A percentile compares a stretch with the other conserved stretches of the same genome.
phyloP scores from a whole-genome alignment of 768 basidiomycete species.

The Pulveroboletus sp. region DNA sequence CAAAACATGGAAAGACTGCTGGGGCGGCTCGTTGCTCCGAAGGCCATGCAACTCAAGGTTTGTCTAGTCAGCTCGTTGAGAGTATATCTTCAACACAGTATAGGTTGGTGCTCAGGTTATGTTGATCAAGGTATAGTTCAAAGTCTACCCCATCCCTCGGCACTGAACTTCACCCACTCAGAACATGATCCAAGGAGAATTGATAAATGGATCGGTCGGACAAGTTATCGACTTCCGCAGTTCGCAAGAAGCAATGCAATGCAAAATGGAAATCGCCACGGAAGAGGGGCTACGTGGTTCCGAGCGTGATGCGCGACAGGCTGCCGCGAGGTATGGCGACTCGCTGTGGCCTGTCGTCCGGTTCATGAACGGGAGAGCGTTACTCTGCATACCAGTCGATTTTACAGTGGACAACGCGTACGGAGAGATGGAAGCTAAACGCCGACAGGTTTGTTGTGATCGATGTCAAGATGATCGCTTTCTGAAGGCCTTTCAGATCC shows the following conservation, averaged over 20 bases:
- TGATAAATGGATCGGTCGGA: slow-evolving; percentile 72
- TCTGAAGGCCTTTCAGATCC: slow-evolving; percentile 37
- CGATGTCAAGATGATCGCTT: neutral
- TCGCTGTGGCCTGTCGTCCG: slow-evolving; percentile 57
- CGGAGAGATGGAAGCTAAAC: slow-evolving; percentile 54
- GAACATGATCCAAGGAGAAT: slow-evolving; percentile 63
- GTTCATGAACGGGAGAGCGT: slow-evolving; percentile 45
- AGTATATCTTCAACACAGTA: slow-evolving; percentile 2
- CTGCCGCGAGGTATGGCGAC: slow-evolving; percentile 17
- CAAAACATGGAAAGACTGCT: slow-evolving; percentile 43
- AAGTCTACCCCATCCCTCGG: neutral
- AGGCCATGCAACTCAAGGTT: slow-evolving; percentile 46
- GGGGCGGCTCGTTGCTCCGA: slow-evolving; percentile 58
- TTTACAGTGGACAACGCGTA: slow-evolving; percentile 62
- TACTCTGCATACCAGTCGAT: slow-evolving; percentile 49
- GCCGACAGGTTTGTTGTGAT: slow-evolving; percentile 45
- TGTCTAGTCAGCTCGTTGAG: neutral
- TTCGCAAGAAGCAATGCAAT: slow-evolving; percentile 37
- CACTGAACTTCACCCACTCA: slow-evolving; percentile 21
- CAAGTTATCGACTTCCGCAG: slow-evolving; percentile 45
- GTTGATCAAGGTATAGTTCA: slow-evolving; percentile 57
- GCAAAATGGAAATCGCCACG: slow-evolving; percentile 36
- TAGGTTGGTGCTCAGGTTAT: slow-evolving; percentile 84
- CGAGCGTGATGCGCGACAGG: slow-evolving; percentile 18
- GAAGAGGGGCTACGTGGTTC: slow-evolving; percentile 31